Base-by-base conservation (phyloP, 768 basidiomycete species). In the Neoboletus subvelutipes region DNA sequence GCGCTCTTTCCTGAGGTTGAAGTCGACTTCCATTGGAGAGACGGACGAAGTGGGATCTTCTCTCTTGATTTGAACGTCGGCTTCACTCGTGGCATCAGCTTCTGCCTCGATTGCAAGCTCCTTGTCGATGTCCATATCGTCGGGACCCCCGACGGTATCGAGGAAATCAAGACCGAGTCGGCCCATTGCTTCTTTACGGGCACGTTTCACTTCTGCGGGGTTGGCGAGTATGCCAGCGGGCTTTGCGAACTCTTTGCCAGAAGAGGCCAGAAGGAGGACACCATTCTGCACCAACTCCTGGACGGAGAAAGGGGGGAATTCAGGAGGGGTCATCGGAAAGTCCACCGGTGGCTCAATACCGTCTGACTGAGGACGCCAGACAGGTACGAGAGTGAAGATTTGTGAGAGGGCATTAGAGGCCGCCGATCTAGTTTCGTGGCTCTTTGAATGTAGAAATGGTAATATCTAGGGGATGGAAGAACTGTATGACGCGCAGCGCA, bases 351-450 rank as follows among this genome's bases (percentile, higher is more conserved):
- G 63, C 2, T 63, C 64, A 45, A 67, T 41, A 18, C 56, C 64
- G 20, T 68, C 65, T 24, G 72, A 67, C 33, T 73, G 71, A 29
- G 75, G 72, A 69, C 74, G 79, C 87, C 94, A 96, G 61, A 83
- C 77, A 1, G 96, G 95, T 2, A 94, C 86, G 17, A 89, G 80
- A 7, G 86, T 79, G 61, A 90, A 94, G 57, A 98, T 91, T 50
- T 92, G 86, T 0, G 92, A 92, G 43, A 98, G 79, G 1, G 97
- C 91, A 54, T 85, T 82, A 0, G 94, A 92, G 0, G 94, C 93
- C 0, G 97, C 94, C 3, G 86, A 83, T 43, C 97, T 84, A 2
- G 96, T 94, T 57, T 99, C 97, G 59, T 85, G 86, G n/a, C 88
- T 90, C 75, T 90, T 92, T 40, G 93, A 94, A 68, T 91, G 90